Base-by-base conservation (phyloP, 345 rosid species). In the Trapa bicornis region DNA sequence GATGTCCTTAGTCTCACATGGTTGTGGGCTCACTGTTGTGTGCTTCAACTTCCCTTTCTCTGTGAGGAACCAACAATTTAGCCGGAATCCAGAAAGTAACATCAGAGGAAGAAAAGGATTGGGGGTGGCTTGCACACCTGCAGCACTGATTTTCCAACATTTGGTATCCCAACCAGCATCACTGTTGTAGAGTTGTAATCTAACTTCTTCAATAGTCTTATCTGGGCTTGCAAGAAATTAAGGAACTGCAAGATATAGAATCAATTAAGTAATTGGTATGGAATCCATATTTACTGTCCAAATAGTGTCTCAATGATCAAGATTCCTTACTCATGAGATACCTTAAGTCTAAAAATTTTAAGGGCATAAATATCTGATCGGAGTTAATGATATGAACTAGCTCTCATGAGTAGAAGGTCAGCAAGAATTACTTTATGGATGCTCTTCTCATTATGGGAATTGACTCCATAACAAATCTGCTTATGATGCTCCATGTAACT, bases 1-100 rank as follows among this genome's bases (percentile, higher is more conserved):
- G 74, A 92, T 92, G 69, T 87, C 86, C 81, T 83, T 89, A 2
- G 96, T 89, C 73, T 87, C 91, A 70, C 92, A 93, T 8, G 96
- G 98, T n/a, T 82, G 79, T 14, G 95, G 75, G 76, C 86, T 92
- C 69, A 87, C 91, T 2, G 50, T 74, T 36, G 86, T 82, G 77
- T 84, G 91, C 85, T 80, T 89, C 71, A 89, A 80, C 77, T 81
- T 91, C 54, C 97, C 96, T 76, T 87, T 91, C 79, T 89, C 96
- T 92, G 50, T 2, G 35, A 65, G 67, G 67, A 67, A 48, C 66
- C 42, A 43, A 16, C 36, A 37, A 22, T 45, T 58, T 61, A 63
- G 61, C 16, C 14, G n/a, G 12, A 10, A 41, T 8, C 50, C 36
- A 8, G 10, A 13, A 65, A 7, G 33, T 32, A 38, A 10, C 32